Conservation (phyloP, 805 yeast genomes). For the Suhomyces pyralidae region DNA sequence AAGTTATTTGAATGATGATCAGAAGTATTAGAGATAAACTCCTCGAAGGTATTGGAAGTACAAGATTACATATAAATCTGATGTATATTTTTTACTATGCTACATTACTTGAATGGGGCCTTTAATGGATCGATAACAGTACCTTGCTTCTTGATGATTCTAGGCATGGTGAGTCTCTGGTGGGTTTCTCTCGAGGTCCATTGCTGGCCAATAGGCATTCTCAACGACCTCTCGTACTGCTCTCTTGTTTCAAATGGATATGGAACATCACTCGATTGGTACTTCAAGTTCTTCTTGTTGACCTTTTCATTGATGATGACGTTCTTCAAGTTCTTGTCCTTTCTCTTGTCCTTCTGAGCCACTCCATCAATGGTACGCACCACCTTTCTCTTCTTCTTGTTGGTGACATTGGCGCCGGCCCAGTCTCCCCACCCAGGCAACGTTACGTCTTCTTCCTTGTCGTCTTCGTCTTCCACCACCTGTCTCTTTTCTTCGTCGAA, state of each 20-base stretch:
- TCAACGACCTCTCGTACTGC: slow-evolving; percentile 89
- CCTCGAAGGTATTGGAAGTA: too few species aligned
- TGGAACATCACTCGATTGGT: slow-evolving; percentile 87
- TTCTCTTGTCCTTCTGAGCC: slow-evolving; percentile 64
- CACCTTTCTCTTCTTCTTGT: slow-evolving; percentile 56
- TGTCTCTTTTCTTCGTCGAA: slow-evolving; percentile 75
- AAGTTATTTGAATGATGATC: too few species aligned
- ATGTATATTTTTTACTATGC: too few species aligned
- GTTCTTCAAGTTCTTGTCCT: slow-evolving; percentile 69
- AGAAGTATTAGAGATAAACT: too few species aligned
- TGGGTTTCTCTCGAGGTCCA: slow-evolving; percentile 89
- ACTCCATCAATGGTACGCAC: slow-evolving; percentile 77
- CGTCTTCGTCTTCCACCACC: slow-evolving; percentile 73
- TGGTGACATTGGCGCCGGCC: slow-evolving; percentile 61
- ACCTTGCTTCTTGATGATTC: slow-evolving; percentile 83
- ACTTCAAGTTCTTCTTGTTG: slow-evolving; percentile 80
- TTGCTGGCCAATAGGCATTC: slow-evolving; percentile 97
- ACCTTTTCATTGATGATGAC: slow-evolving; percentile 88
- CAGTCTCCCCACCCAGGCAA: slow-evolving; percentile 98
- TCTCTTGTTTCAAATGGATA: slow-evolving; percentile 91
- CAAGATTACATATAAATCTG: too few species aligned
- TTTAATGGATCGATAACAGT: slow-evolving; percentile 86
- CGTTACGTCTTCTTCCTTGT: slow-evolving; percentile 78
- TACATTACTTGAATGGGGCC: slow-evolving; percentile 64
- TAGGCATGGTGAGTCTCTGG: slow-evolving; percentile 86